phyloP scores from a whole-genome alignment of 371 early-diverging fungal species.

The Smittium mucronatum region DNA sequence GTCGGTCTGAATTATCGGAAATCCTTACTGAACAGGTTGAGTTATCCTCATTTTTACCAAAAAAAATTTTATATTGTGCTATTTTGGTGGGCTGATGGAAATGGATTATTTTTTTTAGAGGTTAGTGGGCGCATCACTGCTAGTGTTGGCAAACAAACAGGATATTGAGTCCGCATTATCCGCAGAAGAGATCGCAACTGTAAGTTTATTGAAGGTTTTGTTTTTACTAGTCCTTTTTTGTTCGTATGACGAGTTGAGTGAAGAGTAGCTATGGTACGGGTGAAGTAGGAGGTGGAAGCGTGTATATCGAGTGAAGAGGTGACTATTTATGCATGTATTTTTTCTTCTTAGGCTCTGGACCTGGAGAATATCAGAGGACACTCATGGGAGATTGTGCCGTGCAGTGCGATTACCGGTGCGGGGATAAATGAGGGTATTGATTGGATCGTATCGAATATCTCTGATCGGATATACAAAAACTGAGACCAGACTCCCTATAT shows the following conservation, averaged over 20 bases:
- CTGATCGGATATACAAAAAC: background rate
- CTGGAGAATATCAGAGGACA: conserved; percentile 67
- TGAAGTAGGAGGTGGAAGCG: no score
- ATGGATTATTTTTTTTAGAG: conserved; percentile 33
- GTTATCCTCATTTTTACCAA: conserved; percentile 31
- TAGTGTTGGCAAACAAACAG: conserved; percentile 94
- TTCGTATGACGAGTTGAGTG: no score
- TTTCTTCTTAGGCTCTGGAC: conserved; percentile 39
- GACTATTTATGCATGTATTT: background rate
- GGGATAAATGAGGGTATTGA: conserved; percentile 78
- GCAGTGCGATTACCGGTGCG: conserved; percentile 83
- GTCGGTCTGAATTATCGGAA: conserved; percentile 57
- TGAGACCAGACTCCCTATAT: no score
- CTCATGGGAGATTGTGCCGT: conserved; percentile 81
- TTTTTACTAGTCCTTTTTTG: background rate
- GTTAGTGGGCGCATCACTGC: conserved; percentile 78
- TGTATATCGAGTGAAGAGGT: background rate
- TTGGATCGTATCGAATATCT: conserved; percentile 84
- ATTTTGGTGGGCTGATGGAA: no score
- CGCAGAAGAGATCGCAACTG: conserved; percentile 47
- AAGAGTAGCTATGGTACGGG: no score
- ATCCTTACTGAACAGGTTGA: conserved; percentile 68
- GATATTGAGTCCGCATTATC: conserved; percentile 76
- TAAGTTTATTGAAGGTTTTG: conserved; percentile 2
- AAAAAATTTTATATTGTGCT: background rate